Conservation (phyloP, 352 stramenopile species). For the Globisporangium spinosum region DNA sequence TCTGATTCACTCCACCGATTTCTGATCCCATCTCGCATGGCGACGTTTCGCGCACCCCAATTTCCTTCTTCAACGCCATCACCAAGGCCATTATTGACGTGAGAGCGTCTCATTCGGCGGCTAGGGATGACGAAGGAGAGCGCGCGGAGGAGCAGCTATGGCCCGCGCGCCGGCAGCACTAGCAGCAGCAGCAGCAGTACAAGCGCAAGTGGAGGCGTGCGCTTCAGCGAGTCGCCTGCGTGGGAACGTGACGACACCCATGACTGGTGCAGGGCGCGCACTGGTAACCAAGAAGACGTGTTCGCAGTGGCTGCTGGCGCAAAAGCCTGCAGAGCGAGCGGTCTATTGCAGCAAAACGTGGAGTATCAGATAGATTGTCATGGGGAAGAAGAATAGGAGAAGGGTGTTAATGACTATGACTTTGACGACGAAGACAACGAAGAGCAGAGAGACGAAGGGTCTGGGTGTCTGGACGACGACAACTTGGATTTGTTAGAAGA, state of each 20-base stretch:
- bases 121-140: constrained; percentile 17
- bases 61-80: not conserved
- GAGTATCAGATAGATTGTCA: not conserved
- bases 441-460: not conserved
- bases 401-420: not conserved
- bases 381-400: constrained; percentile 16
- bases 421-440: not conserved
- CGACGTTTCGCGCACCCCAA: constrained; percentile 3
- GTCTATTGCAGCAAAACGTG: not conserved
- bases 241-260: not conserved
- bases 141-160: constrained; percentile 15
- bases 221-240: not conserved
- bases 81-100: not conserved
- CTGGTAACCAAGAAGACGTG: constrained; percentile 34
- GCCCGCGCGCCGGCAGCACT: not conserved
- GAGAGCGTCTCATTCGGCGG: not conserved
- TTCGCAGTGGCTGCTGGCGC: not conserved
- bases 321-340: not conserved
- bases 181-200: not conserved
- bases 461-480: not conserved
- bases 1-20: not conserved
- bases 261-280: not conserved
- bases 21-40: not conserved
- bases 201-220: not conserved
- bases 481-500: not conserved